Base-by-base conservation (phyloP, 1,139 yeast species). In the Scheffersomyces titani region DNA sequence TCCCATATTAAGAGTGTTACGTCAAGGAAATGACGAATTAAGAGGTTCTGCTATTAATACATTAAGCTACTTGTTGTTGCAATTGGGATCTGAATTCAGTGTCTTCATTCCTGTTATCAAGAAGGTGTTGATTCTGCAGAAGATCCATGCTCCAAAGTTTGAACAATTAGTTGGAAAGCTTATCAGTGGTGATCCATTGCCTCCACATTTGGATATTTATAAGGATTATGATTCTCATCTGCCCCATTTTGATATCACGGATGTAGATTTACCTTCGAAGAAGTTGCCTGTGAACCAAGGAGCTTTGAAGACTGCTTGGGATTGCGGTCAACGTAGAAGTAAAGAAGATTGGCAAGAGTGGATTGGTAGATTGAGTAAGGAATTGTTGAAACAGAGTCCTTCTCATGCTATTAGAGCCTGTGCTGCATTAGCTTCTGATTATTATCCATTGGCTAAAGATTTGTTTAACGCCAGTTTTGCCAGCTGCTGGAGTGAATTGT, bases 341-440 rank as follows among this genome's bases (percentile, higher is more conserved):
- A 86, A 89, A 63, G 99, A 93, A 66, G 99, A 94, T 65, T 96
- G 99, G 99, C 93, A 90, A 67, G 99, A 94, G 67, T 96, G 99
- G 99, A 87, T 93, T 62, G 84, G 97, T 55, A 80, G 96, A 57
- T 78, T 96, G 52, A 88, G 96, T 66, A 89, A 92, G 55, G 98
- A 92, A 68, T 75, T 96, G 45, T 75, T 96, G 62, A 91, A 90
- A 64, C 97, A 93, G 69, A 90, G 97, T 52, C 97, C 99, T 4
- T 92, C 98, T 0, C 97, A 92, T 67, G 96, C 98, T 0, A 81
- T 96, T 51, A 81, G 98, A 63, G 97, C 98, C 0, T 94, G 99
- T 70, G 92, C 97, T 1, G 89, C 90, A 9, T 77, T 96, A 55
- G 98, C 98, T 0, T 87, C 92, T 6, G 92, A 91, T 52, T 92